phyloP scores from a whole-genome alignment of 23 red algal species.

The Gracilaria domingensis region DNA sequence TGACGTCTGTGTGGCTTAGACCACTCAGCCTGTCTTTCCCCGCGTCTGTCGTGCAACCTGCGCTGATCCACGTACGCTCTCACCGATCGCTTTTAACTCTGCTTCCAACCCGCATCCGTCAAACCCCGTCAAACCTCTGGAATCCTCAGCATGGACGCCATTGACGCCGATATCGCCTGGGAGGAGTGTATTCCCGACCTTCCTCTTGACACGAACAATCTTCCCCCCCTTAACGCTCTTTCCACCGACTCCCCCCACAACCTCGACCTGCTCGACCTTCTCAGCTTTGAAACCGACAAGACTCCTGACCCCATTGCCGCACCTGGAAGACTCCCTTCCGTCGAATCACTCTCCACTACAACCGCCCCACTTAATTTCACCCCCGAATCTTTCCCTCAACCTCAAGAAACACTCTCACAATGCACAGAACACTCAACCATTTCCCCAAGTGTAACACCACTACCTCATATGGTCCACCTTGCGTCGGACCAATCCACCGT shows the following conservation, averaged over 20 bases:
- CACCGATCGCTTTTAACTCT: not conserved
- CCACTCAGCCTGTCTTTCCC: not conserved
- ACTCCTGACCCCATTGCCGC: slow-evolving; percentile 4
- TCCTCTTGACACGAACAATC: slow-evolving; percentile 39
- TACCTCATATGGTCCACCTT: slow-evolving; percentile 8
- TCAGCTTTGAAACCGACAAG: slow-evolving; percentile 43
- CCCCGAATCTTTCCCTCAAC: slow-evolving; percentile 10
- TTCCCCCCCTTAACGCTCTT: slow-evolving; percentile 63
- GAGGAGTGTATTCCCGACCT: slow-evolving; percentile 68
- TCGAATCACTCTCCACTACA: slow-evolving; percentile 30
- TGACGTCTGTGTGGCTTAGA: slow-evolving; percentile 15
- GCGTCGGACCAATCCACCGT: slow-evolving; percentile 27
- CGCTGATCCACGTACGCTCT: not conserved
- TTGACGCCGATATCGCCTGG: slow-evolving; percentile 73
- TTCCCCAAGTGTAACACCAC: not conserved
- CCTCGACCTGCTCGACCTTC: slow-evolving; percentile 47
- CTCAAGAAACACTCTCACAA: slow-evolving; percentile 40
- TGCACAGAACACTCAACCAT: slow-evolving; percentile 39
- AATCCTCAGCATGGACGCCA: slow-evolving; percentile 37
- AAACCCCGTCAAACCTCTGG: not conserved
- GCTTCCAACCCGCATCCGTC: not conserved
- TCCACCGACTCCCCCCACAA: slow-evolving; percentile 27
- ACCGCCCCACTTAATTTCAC: not conserved
- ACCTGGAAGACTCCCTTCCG: slow-evolving; percentile 16
- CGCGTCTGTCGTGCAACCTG: slow-evolving; percentile 6